These are phyloP conservation scores for Thielaviopsis euricoi DNA, from an alignment of 2,329 filamentous ascomycete genomes.

Conservation along the genomic window DNA sequence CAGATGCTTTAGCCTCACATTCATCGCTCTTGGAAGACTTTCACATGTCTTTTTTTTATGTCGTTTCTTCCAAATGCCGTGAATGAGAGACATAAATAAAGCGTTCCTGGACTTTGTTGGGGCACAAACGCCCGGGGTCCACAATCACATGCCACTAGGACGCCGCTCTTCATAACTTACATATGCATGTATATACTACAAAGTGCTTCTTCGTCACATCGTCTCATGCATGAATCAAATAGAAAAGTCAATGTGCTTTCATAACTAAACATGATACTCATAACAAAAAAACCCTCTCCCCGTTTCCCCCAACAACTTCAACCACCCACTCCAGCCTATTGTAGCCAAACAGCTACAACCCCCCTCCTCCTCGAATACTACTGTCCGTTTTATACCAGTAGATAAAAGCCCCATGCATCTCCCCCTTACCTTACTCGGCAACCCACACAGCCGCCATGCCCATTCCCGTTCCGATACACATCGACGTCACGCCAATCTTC, in stretches of 20 bases:
- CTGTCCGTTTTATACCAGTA: too few species aligned
- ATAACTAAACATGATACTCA: too few species aligned
- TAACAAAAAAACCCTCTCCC: neutral
- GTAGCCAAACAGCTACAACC: neutral
- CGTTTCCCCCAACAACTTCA: neutral
- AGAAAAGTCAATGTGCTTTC: too few species aligned
- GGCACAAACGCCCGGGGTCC: neutral
- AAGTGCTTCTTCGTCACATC: too few species aligned
- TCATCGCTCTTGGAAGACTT: too few species aligned
- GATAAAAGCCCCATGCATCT: too few species aligned
- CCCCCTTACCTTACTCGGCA: slow-evolving; percentile 49
- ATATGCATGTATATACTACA: too few species aligned
- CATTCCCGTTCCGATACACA: slow-evolving; percentile 97
- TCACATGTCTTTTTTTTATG: too few species aligned
- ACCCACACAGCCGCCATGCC: slow-evolving; percentile 96
- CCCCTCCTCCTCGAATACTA: too few species aligned
- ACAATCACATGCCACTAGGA: slow-evolving; percentile 10
- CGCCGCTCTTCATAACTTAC: too few species aligned
- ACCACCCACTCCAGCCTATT: neutral
- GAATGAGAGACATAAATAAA: neutral
- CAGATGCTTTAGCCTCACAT: too few species aligned
- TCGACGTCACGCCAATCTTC: slow-evolving; percentile 81
- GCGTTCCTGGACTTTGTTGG: slow-evolving; percentile 2
- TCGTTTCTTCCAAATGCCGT: neutral
- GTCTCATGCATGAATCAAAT: neutral